Percentiles rank a stretch among this genome's conserved stretches.
Evolutionary conservation across 2,329 filamentous ascomycete species (phyloP).

Genomic region (Coniochaeta sp.): DNA sequence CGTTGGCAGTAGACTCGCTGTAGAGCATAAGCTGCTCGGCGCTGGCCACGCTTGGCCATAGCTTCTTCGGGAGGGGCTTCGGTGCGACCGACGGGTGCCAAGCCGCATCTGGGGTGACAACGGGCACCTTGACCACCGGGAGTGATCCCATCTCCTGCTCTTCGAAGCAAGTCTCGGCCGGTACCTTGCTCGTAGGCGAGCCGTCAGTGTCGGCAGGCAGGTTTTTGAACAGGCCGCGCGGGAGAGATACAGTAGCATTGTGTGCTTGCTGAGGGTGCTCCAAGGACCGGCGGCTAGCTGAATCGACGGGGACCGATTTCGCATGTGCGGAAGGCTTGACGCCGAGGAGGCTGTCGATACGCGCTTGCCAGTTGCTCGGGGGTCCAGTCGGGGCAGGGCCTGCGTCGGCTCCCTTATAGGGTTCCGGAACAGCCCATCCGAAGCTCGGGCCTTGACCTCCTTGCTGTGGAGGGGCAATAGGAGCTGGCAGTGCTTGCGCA

Average conservation of each 20-base stretch:
- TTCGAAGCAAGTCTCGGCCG: slow-evolving; percentile 75
- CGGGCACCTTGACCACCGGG: slow-evolving; percentile 63
- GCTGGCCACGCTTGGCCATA: slow-evolving; percentile 36
- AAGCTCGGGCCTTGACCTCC: slow-evolving; percentile 13
- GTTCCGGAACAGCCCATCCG: slow-evolving; percentile 27
- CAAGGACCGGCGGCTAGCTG: slow-evolving; percentile 59
- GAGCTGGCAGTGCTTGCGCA: slow-evolving; percentile 30
- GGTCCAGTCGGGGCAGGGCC: slow-evolving; percentile 6
- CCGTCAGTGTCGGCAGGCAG: slow-evolving; percentile 23
- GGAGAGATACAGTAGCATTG: slow-evolving; percentile 66
- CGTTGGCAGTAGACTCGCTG: slow-evolving; percentile 19
- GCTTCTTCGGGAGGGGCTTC: slow-evolving; percentile 47
- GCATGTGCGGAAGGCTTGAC: slow-evolving; percentile 49
- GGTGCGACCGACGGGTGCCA: slow-evolving; percentile 54
- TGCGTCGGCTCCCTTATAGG: slow-evolving; percentile 20
- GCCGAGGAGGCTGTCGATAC: slow-evolving; percentile 72
- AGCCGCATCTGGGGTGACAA: slow-evolving; percentile 51
- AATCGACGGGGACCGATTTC: slow-evolving; percentile 56
- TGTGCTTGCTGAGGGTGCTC: slow-evolving; percentile 36
- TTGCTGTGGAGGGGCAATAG: slow-evolving; percentile 19
- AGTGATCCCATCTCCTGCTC: slow-evolving; percentile 74
- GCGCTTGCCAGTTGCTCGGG: slow-evolving; percentile 56
- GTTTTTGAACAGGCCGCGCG: slow-evolving; percentile 10
- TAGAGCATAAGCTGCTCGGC: slow-evolving; percentile 18
- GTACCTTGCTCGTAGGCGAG: slow-evolving; percentile 54